A percentile compares a stretch with the other conserved stretches of the same genome.
Evolutionary conservation across 2,329 filamentous ascomycete genomes (phyloP).

Genomic region (Emericellopsis cladophorae): DNA sequence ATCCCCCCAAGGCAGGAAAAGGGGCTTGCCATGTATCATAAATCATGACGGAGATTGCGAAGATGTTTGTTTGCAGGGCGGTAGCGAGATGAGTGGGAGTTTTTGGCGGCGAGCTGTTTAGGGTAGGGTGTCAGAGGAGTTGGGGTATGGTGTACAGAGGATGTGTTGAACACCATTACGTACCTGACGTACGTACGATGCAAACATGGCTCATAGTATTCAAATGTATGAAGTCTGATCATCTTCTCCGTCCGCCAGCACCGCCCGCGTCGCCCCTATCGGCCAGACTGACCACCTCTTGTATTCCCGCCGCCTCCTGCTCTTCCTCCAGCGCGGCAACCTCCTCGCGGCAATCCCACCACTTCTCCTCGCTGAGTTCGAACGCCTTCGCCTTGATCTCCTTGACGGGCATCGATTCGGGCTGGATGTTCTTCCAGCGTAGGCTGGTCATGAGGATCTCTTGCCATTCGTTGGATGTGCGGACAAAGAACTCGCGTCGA

Average conservation of each 20-base stretch:
- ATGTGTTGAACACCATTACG: no score
- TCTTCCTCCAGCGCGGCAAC: constrained; percentile 86
- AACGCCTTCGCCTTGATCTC: constrained; percentile 89
- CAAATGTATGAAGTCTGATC: not conserved
- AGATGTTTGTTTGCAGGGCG: no score
- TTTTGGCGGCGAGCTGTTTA: no score
- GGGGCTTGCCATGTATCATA: constrained; percentile 11
- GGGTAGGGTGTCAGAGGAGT: no score
- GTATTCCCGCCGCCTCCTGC: constrained; percentile 88
- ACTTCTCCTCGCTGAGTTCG: constrained; percentile 85
- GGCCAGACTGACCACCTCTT: constrained; percentile 80
- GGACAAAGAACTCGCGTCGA: constrained; percentile 80
- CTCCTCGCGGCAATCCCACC: constrained; percentile 97
- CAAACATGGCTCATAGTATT: no score
- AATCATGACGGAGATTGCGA: no score
- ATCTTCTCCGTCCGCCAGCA: constrained; percentile 17
- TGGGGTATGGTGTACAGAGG: no score
- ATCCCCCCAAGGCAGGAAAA: constrained; percentile 45
- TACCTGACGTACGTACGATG: no score
- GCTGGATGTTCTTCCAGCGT: constrained; percentile 52
- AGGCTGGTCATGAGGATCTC: constrained; percentile 68
- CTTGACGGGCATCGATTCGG: constrained; percentile 64
- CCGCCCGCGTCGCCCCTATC: constrained; percentile 50
- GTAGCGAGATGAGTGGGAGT: no score
- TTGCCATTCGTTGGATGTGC: constrained; percentile 86